Percentiles rank a stretch among this genome's conserved stretches.
These are phyloP conservation scores for Trichoderma parareesei DNA, from an alignment of 495 filamentous ascomycete species.

Conservation along the genomic window DNA sequence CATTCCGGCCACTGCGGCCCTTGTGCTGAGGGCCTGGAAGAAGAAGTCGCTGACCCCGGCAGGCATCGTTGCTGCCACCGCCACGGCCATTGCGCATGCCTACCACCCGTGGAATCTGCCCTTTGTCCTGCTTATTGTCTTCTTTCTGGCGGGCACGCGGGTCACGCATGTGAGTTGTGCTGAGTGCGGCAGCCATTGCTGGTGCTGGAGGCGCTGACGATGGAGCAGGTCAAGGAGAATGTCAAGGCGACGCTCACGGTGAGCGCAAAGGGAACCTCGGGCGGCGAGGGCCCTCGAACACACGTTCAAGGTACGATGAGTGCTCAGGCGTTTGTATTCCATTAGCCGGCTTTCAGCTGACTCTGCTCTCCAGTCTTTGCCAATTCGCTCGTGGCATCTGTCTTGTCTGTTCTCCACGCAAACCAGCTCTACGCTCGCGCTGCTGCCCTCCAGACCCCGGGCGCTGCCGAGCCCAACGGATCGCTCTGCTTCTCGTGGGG, in stretches of 20 bases:
- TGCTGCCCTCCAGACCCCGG: conserved; percentile 19
- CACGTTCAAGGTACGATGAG: conserved; percentile 55
- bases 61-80: conserved; percentile 57
- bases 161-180: conserved; percentile 61
- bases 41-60: conserved; percentile 68
- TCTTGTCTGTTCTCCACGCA: conserved; percentile 64
- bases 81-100: conserved; percentile 74
- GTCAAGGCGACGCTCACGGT: conserved; percentile 76
- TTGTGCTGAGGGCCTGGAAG: conserved; percentile 62
- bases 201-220: background rate
- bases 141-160: conserved; percentile 77
- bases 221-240: conserved; percentile 66
- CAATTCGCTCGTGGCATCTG: conserved; percentile 72
- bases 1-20: conserved; percentile 50
- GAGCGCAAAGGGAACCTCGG: conserved; percentile 58
- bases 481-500: conserved; percentile 41
- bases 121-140: conserved; percentile 71
- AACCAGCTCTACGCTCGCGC: conserved; percentile 47
- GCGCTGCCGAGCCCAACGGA: conserved; percentile 18
- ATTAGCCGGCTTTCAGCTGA: background rate
- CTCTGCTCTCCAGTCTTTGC: conserved; percentile 52
- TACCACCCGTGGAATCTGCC: conserved; percentile 87
- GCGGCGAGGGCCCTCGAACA: conserved; percentile 72
- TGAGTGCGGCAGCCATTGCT: background rate
- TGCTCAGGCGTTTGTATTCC: no score